Conservation (phyloP, 768 basidiomycete species). For the Suillus discolor region DNA sequence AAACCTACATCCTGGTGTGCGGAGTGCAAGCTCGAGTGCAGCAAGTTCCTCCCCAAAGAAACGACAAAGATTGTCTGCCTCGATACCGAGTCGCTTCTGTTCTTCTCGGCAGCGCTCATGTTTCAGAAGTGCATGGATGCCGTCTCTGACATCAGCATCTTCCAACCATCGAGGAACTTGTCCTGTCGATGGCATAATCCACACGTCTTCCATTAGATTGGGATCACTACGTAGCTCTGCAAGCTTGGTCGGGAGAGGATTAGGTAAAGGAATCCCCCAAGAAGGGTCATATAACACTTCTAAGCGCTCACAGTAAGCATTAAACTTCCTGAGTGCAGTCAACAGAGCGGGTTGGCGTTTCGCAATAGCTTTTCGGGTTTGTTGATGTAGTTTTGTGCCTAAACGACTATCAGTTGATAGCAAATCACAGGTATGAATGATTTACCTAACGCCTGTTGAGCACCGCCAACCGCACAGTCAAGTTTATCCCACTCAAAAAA, state of each 20-base stretch:
- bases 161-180: slow-evolving; percentile 34
- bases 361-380: slow-evolving; percentile 28
- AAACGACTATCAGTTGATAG: not conserved
- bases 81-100: slow-evolving; percentile 21
- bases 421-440: not conserved
- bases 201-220: slow-evolving; percentile 39
- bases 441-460: slow-evolving; percentile 23
- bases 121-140: slow-evolving; percentile 35
- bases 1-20: slow-evolving; percentile 14
- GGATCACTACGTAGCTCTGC: slow-evolving; percentile 11
- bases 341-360: slow-evolving; percentile 30
- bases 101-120: slow-evolving; percentile 35
- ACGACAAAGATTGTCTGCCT: slow-evolving; percentile 37
- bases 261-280: not conserved
- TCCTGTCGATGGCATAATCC: slow-evolving; percentile 26
- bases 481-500: slow-evolving; percentile 42
- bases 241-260: slow-evolving; percentile 2
- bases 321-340: not conserved
- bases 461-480: slow-evolving; percentile 35
- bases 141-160: slow-evolving; percentile 30
- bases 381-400: slow-evolving; percentile 36
- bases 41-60: slow-evolving; percentile 38
- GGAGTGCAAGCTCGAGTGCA: slow-evolving; percentile 22
- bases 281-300: slow-evolving; percentile 1
- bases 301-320: not conserved